Percentiles rank a stretch among this genome's conserved stretches.
These are phyloP conservation scores for Entomortierella chlamydospora DNA, from an alignment of 192 early-diverging fungal genomes.

Conservation along the genomic window DNA sequence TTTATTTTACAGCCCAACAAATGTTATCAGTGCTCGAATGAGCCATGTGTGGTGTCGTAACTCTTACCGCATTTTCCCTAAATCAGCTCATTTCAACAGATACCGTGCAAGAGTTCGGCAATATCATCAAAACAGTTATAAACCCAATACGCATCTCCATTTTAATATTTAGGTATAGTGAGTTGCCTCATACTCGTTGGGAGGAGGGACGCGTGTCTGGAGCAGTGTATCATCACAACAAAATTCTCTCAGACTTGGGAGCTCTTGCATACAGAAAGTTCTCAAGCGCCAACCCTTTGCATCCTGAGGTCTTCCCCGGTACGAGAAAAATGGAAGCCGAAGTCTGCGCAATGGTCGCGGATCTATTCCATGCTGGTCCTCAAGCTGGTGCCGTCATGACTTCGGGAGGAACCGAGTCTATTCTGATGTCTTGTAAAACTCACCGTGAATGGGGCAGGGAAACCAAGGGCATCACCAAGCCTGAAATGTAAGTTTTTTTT, in stretches of 20 bases:
- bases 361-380: slow-evolving; percentile 83
- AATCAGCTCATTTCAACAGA: no score
- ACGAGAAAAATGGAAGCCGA: slow-evolving; percentile 97
- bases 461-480: slow-evolving; percentile 82
- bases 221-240: slow-evolving; percentile 93
- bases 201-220: slow-evolving; percentile 88
- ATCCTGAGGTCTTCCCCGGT: slow-evolving; percentile 96
- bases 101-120: no score
- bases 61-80: no score
- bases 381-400: slow-evolving; percentile 89
- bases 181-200: slow-evolving; percentile 66
- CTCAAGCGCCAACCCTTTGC: slow-evolving; percentile 88
- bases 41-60: not conserved
- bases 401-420: slow-evolving; percentile 93
- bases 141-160: no score
- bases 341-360: slow-evolving; percentile 90
- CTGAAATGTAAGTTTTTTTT: slow-evolving; percentile 84
- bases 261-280: slow-evolving; percentile 88
- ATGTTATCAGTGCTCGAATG: no score
- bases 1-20: no score
- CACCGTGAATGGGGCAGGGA: slow-evolving; percentile 89
- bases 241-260: slow-evolving; percentile 77
- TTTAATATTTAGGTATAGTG: slow-evolving; percentile 30
- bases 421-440: slow-evolving; percentile 95
- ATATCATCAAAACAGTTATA: no score